Base-by-base conservation (phyloP, 108 stramenopile species). In the Nitzschia palea region DNA sequence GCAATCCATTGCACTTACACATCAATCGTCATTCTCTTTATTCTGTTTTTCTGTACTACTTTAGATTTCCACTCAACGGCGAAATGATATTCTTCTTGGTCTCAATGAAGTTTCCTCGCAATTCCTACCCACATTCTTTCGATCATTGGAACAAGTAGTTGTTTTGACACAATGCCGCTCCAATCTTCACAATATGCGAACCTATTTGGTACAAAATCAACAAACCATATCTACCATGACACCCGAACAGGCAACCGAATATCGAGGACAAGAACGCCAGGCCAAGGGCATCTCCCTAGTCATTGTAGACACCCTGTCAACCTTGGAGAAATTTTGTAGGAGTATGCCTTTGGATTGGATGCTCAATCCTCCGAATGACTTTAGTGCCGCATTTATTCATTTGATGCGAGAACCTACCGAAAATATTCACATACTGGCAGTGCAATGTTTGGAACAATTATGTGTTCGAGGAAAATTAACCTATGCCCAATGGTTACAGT, bases 311-410 rank as follows among this genome's bases (percentile, higher is more conserved):
- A 78, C 80, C 28, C 62, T 94, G 18, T 32, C 43, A 10, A 87
- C 87, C 2, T 50, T 94, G 44, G 80, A 86, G 58, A 80, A 79
- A 67, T 91, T 94, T 61, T 91, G 93, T 68, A 78, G 80, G 29
- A 84, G 87, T 47, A 94, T 94, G 93, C 92, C 91, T 14, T 44
- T 86, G 14, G 86, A 87, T 50, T 93, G 91, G 91, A 93, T 88
- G 36, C 47, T 88, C 33, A 62, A 37, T 18, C 20, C 73, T 23
- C 68, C 63, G 29, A 43, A 67, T 37, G 92, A 94, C 53, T 90
- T 90, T 54, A 58, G 82, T 20, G 77, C 84, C 12, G 89, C 89
- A 1, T 61, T 90, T 48, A 66, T 94, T 35, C 86, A 91, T 80
- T 67, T 94, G 28, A 61, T 91, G 36, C 73, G 86, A 36, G 93